phyloP scores from a whole-genome alignment of 495 filamentous ascomycete genomes.

The Annulohypoxylon nitens region DNA sequence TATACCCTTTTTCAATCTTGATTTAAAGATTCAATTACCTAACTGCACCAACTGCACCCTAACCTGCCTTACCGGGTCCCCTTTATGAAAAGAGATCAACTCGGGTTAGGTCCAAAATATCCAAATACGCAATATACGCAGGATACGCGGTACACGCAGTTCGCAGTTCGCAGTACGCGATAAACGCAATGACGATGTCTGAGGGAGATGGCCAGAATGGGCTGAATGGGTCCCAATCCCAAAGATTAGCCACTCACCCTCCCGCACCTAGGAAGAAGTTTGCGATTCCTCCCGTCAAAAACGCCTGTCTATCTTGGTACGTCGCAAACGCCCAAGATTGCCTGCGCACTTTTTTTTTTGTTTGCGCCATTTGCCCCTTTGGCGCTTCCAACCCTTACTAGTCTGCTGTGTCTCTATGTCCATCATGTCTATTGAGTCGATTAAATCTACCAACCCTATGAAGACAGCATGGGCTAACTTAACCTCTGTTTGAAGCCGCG shows the following conservation, averaged over 20 bases:
- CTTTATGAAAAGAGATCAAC: background rate
- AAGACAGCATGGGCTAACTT: conserved; percentile 27
- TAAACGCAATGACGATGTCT: conserved; percentile 41
- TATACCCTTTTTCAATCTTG: conserved; percentile 31
- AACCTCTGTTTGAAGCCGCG: conserved; percentile 58
- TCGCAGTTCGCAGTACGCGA: background rate
- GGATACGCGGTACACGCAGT: background rate
- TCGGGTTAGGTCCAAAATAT: conserved; percentile 1
- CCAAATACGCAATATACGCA: background rate
- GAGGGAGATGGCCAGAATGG: conserved; percentile 44
- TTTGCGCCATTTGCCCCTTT: conserved; percentile 8
- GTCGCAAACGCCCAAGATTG: conserved; percentile 41
- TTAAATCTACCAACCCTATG: background rate
- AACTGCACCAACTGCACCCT: conserved; percentile 12
- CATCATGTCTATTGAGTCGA: too few relatives aligned
- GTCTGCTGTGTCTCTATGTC: background rate
- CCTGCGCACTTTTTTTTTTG: background rate
- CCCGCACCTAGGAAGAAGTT: conserved; percentile 55
- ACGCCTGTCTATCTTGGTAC: conserved; percentile 73
- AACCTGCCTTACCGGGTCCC: background rate
- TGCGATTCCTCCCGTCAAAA: conserved; percentile 69
- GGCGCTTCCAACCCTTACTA: background rate
- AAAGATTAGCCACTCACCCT: conserved; percentile 42
- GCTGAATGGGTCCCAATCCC: conserved; percentile 37
- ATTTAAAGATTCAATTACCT: conserved; percentile 44